Evolutionary conservation across 768 basidiomycete genomes (phyloP), one percentile per base, ranked within the genome.

Genomic region (Amanita pallidorosea): DNA sequence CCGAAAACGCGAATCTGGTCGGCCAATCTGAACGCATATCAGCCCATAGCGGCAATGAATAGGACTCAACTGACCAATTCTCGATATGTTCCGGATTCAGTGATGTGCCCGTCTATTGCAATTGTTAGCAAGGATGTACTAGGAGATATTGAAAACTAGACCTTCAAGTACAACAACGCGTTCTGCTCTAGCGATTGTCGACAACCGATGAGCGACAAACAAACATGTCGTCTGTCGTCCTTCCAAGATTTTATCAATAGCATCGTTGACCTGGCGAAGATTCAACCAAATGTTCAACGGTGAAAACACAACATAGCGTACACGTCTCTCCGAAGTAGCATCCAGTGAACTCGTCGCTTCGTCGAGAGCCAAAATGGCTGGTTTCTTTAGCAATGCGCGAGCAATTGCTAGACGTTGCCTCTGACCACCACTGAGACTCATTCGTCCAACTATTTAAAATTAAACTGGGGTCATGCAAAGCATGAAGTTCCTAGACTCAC

Each of bases 331-430:
- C 9, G 88, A 89, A 1, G 88, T 80, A 11, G 92, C 92, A 62
- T 95, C 92, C 51, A 95, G 65, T 12, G 92, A 84, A 55, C 84
- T 87, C 36, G 90, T 89, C 15, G 89, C 92, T 67, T 96, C 92
- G 55, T 95, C 92, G 34, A 96, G 69, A 7, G 89, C 85, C 48
- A 98, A 67, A 25, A 98, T 87, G 1, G 81, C 80, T 0, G 95
- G 95, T 51, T 87, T 89, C 65, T 88, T 88, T 38, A 98, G 72
- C 15, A 98, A 67, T 0, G 95, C 95, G 4, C 94, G 78, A 0
- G 88, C 87, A 52, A 90, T 89, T 0, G 88, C 88, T 5, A 89
- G 70, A 0, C 88, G 79, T 56, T 90, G 88, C 11, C 87, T 73
- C 57, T 91, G 88, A 4, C 88, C 88, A 5, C 88, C 88, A 60